Conservation (phyloP, 192 early-diverging fungal species). For the Backusella sp. region DNA sequence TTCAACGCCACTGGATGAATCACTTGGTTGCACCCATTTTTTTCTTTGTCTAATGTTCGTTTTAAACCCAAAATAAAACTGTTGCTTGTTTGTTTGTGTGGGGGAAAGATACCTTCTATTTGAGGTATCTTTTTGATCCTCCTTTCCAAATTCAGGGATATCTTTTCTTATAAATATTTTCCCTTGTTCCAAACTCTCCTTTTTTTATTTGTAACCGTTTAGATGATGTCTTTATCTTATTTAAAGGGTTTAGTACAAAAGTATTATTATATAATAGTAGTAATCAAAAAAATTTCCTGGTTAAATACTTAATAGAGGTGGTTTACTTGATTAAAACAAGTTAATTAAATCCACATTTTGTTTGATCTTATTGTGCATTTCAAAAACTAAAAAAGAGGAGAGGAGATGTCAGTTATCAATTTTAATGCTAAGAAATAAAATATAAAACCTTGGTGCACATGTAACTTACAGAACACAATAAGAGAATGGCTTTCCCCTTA, state of each 20-base stretch:
- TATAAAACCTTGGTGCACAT: too few relatives aligned
- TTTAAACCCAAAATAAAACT: background rate
- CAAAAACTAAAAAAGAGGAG: background rate
- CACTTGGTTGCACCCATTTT: background rate
- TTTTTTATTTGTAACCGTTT: background rate
- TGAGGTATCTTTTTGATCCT: background rate
- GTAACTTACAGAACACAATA: background rate
- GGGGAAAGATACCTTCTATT: background rate
- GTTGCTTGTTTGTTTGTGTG: background rate
- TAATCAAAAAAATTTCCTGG: background rate
- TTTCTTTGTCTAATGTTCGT: background rate
- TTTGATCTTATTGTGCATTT: background rate
- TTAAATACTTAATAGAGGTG: background rate
- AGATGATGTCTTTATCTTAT: background rate
- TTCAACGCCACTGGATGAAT: constrained; percentile 4
- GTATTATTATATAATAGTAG: background rate
- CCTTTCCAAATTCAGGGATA: background rate
- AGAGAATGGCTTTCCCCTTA: background rate
- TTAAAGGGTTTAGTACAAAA: background rate
- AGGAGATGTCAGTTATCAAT: background rate
- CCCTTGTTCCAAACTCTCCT: background rate
- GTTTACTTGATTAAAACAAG: background rate
- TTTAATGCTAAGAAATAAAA: background rate
- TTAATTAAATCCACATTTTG: background rate
- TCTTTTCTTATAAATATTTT: background rate